Conservation (phyloP, 129 eudicot genomes). For the Flaveria sonorensis region DNA sequence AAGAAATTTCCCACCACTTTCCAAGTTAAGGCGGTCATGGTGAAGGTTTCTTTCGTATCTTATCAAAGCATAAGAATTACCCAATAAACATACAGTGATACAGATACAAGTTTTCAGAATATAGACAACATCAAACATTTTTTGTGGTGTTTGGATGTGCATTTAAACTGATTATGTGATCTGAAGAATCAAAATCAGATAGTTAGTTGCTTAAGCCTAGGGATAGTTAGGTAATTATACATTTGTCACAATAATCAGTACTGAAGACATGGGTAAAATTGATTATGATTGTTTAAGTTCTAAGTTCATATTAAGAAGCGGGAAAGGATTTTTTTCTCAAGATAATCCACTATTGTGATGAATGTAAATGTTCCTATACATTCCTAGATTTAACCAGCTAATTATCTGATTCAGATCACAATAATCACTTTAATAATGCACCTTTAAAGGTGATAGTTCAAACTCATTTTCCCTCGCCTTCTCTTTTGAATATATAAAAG, state of each 20-base stretch:
- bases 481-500: no score
- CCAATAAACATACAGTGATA: background rate
- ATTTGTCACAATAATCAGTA: background rate
- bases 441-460: no score
- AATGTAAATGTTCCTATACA: no score
- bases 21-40: conserved; percentile 22
- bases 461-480: no score
- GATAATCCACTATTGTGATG: no score
- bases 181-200: background rate
- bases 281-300: background rate
- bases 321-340: background rate
- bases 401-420: no score
- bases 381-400: no score
- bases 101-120: background rate
- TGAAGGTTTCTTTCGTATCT: conserved; percentile 1
- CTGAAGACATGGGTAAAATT: background rate
- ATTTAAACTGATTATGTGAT: background rate
- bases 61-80: background rate
- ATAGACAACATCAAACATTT: background rate
- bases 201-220: conserved; percentile 4
- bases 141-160: background rate
- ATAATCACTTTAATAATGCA: no score
- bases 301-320: background rate
- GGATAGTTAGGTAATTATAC: background rate
- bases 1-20: conserved; percentile 6